These are phyloP conservation scores for Metschnikowia amazonensis DNA, from an alignment of 805 yeast genomes.

Conservation along the genomic window DNA sequence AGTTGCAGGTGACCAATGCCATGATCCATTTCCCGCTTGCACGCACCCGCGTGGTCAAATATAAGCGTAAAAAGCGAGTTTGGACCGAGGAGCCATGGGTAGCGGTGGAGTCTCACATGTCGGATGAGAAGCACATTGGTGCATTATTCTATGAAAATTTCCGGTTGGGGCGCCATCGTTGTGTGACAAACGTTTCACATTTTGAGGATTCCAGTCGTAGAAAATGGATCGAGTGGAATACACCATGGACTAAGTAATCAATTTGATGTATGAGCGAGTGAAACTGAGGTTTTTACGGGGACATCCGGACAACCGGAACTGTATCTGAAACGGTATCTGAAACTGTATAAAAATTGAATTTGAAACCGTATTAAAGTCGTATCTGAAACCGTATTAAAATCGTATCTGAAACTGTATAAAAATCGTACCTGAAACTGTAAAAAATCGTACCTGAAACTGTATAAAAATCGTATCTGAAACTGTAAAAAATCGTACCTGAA, in stretches of 20 bases:
- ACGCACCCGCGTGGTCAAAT: conserved; percentile 10
- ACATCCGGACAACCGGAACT: too few relatives aligned
- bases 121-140: conserved; percentile 13
- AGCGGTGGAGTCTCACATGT: conserved; percentile 7
- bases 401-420: too few relatives aligned
- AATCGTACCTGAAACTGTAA: too few relatives aligned
- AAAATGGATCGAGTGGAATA: conserved; percentile 12
- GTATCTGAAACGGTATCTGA: too few relatives aligned
- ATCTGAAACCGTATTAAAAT: too few relatives aligned
- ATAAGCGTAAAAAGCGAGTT: not conserved
- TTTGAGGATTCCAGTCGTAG: conserved; percentile 12
- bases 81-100: conserved; percentile 12
- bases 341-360: too few relatives aligned
- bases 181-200: conserved; percentile 14
- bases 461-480: too few relatives aligned
- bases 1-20: conserved; percentile 17
- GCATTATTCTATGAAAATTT: conserved; percentile 13
- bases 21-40: conserved; percentile 17
- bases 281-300: too few relatives aligned
- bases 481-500: too few relatives aligned
- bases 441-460: too few relatives aligned
- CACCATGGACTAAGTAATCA: conserved; percentile 4
- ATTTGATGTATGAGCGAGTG: too few relatives aligned
- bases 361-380: too few relatives aligned
- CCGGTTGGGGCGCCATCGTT: conserved; percentile 14